Evolutionary conservation across 2,329 filamentous ascomycete species (phyloP), one percentile per base, ranked within the genome.

Genomic region (Rhynchosporium graminicola): DNA sequence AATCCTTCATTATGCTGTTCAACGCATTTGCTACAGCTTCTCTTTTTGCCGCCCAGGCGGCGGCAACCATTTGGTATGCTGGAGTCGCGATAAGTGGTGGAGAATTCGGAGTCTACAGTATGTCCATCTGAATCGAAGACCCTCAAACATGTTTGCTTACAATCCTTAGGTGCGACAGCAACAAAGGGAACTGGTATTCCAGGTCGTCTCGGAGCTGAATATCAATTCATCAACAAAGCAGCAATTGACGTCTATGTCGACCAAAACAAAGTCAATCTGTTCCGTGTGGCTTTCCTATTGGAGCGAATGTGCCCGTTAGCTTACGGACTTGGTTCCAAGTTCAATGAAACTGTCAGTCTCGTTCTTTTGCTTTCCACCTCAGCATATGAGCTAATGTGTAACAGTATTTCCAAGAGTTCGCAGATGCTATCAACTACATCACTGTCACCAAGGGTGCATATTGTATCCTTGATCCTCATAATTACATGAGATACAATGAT

Each of bases 401-500:
- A 2, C 31, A 73, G 61, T 78, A 82, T 69, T 82, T 79, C 66
- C 69, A 70, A 13, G 71, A 76, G 59, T 81, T 76, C 68, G 77
- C 79, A 63, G 71, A 79, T 50, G 78, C 80, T 0, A 76, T 82
- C 1, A 77, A 81, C 69, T 81, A 82, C 65, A 79, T 82, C 65
- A 82, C 80, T 1, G 68, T 76, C 38, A 80, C 75, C 13, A 80
- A 80, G 65, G 78, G 76, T 8, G 73, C 70, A 20, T 78, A 82
- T 65, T 76, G 75, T 9, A 80, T 83, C 63, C 71, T 83, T 2
- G 80, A 82, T 68, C 80, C 80, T 2, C 80, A 82, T 72, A 82
- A 81, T 69, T 81, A 82, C 68, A 82, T 82, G 80, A 76, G 80
- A 3, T 83, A 83, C 71, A 82, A 82, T 65, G 75, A 83, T 67